phyloP scores from a whole-genome alignment of 257 asterid genomes.

The Nicotiana attenuata region DNA sequence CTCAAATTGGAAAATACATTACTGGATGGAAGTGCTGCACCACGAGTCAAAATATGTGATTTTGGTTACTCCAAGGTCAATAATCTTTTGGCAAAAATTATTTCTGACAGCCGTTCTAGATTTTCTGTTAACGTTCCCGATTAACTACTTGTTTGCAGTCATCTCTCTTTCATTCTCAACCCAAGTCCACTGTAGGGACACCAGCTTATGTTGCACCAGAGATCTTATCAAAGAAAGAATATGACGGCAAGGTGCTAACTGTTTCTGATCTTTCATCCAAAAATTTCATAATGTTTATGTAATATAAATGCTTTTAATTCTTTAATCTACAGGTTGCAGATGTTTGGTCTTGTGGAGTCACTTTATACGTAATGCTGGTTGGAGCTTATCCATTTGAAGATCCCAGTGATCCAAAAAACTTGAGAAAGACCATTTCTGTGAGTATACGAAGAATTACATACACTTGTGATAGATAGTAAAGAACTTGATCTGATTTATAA shows the following conservation, averaged over 20 bases:
- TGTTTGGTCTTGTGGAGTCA: conserved; percentile 45
- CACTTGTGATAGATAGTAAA: background rate
- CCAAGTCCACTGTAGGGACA: conserved; percentile 32
- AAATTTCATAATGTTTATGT: background rate
- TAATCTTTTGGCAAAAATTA: background rate
- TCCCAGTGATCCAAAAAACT: conserved; percentile 30
- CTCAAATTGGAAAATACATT: conserved; percentile 36
- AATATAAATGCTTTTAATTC: background rate
- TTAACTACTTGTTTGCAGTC: conserved; percentile 19
- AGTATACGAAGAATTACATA: background rate
- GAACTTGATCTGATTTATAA: background rate
- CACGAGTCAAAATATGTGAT: conserved; percentile 33
- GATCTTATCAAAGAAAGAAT: conserved; percentile 31
- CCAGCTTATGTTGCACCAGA: conserved; percentile 40
- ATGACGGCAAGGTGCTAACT: conserved; percentile 30
- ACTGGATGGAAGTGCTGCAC: conserved; percentile 29
- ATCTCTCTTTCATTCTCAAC: conserved; percentile 31
- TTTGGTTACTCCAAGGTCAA: conserved; percentile 38
- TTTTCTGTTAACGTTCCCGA: background rate
- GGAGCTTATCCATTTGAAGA: conserved; percentile 39
- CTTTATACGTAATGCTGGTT: conserved; percentile 33
- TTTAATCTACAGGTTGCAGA: conserved; percentile 26
- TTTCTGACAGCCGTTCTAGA: background rate
- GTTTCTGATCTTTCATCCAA: background rate
- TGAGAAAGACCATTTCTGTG: conserved; percentile 27